Conservation (phyloP, 2,329 filamentous ascomycete species). For the Epichloe sp. region DNA sequence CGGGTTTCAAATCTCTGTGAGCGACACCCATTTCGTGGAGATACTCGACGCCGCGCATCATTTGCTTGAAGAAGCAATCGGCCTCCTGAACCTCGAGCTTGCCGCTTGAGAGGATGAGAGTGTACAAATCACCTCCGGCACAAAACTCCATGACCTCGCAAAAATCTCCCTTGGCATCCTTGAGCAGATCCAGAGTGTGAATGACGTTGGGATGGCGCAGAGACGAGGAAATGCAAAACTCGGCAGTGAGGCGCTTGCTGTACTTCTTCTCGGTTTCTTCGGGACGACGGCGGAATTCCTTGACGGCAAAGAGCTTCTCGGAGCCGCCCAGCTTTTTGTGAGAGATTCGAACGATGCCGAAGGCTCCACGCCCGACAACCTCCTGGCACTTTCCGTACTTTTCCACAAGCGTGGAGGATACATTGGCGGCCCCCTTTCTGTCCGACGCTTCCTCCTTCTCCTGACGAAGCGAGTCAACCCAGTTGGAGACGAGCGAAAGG, state of each 20-base stretch:
- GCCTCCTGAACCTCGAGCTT: conserved; percentile 88
- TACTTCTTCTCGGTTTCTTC: conserved; percentile 96
- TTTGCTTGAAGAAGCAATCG: conserved; percentile 97
- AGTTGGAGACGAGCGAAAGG: conserved; percentile 83
- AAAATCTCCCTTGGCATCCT: conserved; percentile 93
- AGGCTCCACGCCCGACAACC: conserved; percentile 87
- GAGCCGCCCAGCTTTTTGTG: conserved; percentile 82
- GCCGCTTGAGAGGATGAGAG: conserved; percentile 75
- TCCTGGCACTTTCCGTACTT: conserved; percentile 99
- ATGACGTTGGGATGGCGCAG: conserved; percentile 96
- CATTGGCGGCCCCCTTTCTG: conserved; percentile 62
- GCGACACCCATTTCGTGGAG: conserved; percentile 99
- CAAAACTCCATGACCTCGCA: conserved; percentile 99
- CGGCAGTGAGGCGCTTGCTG: conserved; percentile 89
- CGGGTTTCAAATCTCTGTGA: conserved; percentile 90
- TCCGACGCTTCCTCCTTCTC: conserved; percentile 79
- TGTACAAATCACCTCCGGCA: conserved; percentile 90
- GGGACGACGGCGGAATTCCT: conserved; percentile 89
- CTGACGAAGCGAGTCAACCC: conserved; percentile 85
- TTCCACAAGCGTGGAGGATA: conserved; percentile 65
- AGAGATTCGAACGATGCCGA: conserved; percentile 93
- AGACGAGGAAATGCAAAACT: conserved; percentile 97
- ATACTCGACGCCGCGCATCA: conserved; percentile 98
- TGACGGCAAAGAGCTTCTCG: conserved; percentile 93
- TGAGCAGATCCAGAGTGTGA: conserved; percentile 86